Evolutionary conservation across 306 rosid species (phyloP).

Genomic region (Prunus persica): DNA sequence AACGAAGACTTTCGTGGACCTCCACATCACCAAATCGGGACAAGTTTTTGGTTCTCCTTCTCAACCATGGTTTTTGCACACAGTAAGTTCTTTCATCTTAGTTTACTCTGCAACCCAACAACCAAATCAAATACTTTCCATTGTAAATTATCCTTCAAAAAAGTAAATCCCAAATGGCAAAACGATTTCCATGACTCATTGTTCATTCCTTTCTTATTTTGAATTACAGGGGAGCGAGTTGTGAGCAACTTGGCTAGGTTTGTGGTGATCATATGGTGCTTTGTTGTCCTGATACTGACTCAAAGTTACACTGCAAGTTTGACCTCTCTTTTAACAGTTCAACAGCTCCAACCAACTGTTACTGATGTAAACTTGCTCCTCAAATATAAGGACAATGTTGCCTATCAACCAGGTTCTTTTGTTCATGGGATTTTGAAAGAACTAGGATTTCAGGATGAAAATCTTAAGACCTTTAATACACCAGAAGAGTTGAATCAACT

Average conservation of each 20-base stretch:
- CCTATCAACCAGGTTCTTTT: constrained; percentile 4
- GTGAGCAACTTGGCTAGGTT: constrained; percentile 20
- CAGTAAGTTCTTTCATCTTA: neutral
- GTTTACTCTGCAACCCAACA: neutral
- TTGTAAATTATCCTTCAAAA: neutral
- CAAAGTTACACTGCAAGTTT: constrained; percentile 25
- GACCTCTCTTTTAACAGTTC: constrained; percentile 20
- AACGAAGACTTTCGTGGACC: constrained; percentile 32
- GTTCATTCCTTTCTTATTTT: neutral
- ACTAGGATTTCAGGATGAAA: neutral
- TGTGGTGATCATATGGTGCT: constrained; percentile 22
- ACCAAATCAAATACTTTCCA: neutral
- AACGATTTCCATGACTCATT: neutral
- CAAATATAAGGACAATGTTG: constrained; percentile 8
- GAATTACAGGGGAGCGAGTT: constrained; percentile 12
- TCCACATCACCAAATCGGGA: constrained; percentile 20
- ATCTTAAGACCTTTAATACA: neutral
- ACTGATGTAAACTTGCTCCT: constrained; percentile 19
- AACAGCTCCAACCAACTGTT: constrained; percentile 24
- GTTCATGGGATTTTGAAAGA: neutral
- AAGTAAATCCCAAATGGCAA: too few species aligned
- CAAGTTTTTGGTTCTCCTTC: constrained; percentile 18
- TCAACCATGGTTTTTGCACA: constrained; percentile 13
- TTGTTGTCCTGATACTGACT: constrained; percentile 16
- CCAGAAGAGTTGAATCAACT: constrained; percentile 1